Evolutionary conservation across 179 eudicot species (phyloP), one percentile per base, ranked within the genome.

Genomic region (Gypsophila paniculata): DNA sequence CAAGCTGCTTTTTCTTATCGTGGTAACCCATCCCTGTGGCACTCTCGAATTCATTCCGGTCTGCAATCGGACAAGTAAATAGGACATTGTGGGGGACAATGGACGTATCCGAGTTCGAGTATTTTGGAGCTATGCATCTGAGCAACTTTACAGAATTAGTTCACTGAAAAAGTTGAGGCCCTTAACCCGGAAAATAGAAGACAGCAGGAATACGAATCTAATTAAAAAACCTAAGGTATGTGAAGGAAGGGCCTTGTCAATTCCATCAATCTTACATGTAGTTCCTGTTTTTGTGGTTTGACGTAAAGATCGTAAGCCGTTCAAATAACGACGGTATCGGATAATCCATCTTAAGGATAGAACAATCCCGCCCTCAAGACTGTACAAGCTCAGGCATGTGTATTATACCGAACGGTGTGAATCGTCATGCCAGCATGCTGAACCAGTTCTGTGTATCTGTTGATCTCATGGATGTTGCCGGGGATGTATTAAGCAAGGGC

Each of bases 31-130:
- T 66, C 22, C 5, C 54, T 34, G 29, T 6, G 65, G 52, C 4
- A 17, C 2, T 18, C n/a, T 57, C 13, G 65, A 38, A 22, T 70
- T 57, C 34, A 44, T 21, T 26, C 21, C 61, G 14, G 8, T 3
- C 6, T 6, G n/a, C 23, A 0, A 2, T 2, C 0, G 26, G 4
- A 54, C 3, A 36, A 14, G n/a, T 53, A 68, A 68, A 42, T 4
- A 17, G n/a, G 72, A 68, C 42, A 15, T 68, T 26, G 29, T 51
- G 25, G 61, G 72, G 13, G 46, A 29, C 3, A 68, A 70, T 57
- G 73, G 73, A 19, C 73, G 73, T 42, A 70, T 69, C 7, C 21
- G 62, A 52, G 72, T 69, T 15, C 72, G 61, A 52, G 72, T 69
- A 18, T 3, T 6, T 19, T 55, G 54, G 73, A 60, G 38, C 14